These are phyloP conservation scores for Paracorniculantispora psalliotae DNA, from an alignment of 2,329 filamentous ascomycete genomes.

Conservation along the genomic window DNA sequence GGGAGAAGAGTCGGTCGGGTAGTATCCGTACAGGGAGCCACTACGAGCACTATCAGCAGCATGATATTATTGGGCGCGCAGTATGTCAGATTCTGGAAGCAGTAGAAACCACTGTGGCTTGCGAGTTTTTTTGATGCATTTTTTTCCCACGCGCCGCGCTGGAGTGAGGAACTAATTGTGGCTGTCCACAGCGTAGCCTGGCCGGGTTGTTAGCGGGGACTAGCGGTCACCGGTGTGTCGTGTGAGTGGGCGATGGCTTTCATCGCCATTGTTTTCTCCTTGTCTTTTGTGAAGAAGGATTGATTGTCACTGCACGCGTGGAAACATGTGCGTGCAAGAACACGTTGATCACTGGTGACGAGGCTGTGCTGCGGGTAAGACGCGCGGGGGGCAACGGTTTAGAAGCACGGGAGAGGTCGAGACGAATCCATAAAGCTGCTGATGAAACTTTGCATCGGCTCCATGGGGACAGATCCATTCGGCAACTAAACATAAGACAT, in stretches of 20 bases:
- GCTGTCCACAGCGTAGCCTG: neutral
- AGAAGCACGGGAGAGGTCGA: neutral
- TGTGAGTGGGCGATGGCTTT: neutral
- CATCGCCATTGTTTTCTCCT: neutral
- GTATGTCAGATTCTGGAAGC: neutral
- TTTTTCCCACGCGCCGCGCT: neutral
- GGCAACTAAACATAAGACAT: neutral
- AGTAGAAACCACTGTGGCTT: neutral
- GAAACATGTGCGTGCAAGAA: neutral
- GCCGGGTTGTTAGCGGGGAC: neutral
- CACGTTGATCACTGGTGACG: neutral
- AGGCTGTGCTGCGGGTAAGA: neutral
- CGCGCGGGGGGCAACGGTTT: neutral
- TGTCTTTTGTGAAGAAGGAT: neutral
- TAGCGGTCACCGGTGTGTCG: neutral
- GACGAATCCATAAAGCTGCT: neutral
- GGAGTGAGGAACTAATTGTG: neutral
- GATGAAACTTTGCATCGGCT: neutral
- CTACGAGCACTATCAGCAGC: too few relatives aligned
- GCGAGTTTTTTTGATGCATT: too few relatives aligned
- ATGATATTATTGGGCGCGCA: neutral
- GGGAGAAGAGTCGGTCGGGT: too few relatives aligned
- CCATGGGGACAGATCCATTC: neutral
- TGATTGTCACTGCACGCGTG: neutral
- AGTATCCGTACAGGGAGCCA: too few relatives aligned